Conservation (phyloP, 2,329 filamentous ascomycete species). For the Erysiphe pulchra region DNA sequence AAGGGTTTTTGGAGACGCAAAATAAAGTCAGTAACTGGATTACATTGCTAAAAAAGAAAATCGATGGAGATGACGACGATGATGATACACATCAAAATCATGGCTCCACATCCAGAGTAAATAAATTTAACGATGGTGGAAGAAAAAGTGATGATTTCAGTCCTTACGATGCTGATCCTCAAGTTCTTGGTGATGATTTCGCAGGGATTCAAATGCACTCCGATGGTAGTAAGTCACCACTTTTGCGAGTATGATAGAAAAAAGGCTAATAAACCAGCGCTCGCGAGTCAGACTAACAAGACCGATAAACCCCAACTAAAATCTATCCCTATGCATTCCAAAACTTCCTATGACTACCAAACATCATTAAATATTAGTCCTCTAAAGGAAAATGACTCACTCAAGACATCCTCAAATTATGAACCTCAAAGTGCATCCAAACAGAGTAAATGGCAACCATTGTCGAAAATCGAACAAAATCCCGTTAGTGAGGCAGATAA, state of each 20-base stretch:
- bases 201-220: conserved; percentile 36
- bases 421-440: conserved; percentile 25
- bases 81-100: conserved; percentile 13
- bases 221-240: conserved; percentile 29
- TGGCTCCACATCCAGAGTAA: conserved; percentile 13
- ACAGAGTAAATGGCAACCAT: conserved; percentile 87
- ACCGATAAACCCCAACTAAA: too few species aligned
- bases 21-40: conserved; percentile 86
- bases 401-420: conserved; percentile 24
- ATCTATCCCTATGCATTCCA: too few species aligned
- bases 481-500: conserved; percentile 70
- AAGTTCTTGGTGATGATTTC: conserved; percentile 78
- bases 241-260: background rate
- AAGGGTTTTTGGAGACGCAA: conserved; percentile 88
- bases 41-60: conserved; percentile 67
- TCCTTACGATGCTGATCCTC: conserved; percentile 82
- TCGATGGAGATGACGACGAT: conserved; percentile 69
- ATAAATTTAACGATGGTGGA: conserved; percentile 31
- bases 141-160: conserved; percentile 68
- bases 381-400: conserved; percentile 28
- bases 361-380: too few species aligned
- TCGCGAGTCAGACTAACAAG: conserved; percentile 19
- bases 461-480: conserved; percentile 61
- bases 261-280: conserved; percentile 16
- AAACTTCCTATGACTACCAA: too few species aligned